Evolutionary conservation across 768 basidiomycete species (phyloP).

Genomic region (Leccinum imitatum): DNA sequence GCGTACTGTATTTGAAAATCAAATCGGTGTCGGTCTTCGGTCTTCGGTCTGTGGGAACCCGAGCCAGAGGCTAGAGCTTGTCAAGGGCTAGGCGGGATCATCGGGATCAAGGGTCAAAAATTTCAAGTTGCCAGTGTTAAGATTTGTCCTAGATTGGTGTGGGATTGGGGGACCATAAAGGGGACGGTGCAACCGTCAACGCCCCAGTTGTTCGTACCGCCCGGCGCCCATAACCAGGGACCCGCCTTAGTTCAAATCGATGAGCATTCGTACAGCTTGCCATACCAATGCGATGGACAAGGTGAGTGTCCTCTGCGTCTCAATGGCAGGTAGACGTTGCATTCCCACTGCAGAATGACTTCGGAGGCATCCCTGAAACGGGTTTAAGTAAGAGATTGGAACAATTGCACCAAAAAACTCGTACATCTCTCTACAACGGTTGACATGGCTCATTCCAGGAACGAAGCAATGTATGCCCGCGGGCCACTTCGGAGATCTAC

Average conservation of each 20-base stretch:
- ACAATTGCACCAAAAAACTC: background rate
- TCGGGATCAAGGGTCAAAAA: background rate
- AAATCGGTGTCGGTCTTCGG: background rate
- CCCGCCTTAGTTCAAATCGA: background rate
- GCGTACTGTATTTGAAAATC: slow-evolving; percentile 22
- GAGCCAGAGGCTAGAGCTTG: background rate
- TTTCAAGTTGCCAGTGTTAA: background rate
- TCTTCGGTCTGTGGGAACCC: background rate
- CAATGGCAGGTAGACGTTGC: background rate
- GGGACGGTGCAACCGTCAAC: background rate
- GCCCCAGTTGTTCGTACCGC: background rate
- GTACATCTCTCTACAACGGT: background rate
- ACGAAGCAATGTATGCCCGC: background rate
- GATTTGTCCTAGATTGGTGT: slow-evolving; percentile 1
- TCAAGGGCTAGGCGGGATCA: slow-evolving; percentile 1
- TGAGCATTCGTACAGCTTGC: background rate
- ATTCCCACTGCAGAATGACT: background rate
- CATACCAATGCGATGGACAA: background rate
- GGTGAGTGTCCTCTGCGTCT: background rate
- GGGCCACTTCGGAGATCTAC: background rate
- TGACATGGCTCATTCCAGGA: background rate
- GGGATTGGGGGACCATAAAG: background rate
- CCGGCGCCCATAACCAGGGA: background rate
- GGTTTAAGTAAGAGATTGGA: background rate
- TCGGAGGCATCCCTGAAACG: background rate